Percentiles rank a stretch among this genome's conserved stretches.
Evolutionary conservation across 2,329 filamentous ascomycete genomes (phyloP).

Genomic region (Xylaria arbuscula): DNA sequence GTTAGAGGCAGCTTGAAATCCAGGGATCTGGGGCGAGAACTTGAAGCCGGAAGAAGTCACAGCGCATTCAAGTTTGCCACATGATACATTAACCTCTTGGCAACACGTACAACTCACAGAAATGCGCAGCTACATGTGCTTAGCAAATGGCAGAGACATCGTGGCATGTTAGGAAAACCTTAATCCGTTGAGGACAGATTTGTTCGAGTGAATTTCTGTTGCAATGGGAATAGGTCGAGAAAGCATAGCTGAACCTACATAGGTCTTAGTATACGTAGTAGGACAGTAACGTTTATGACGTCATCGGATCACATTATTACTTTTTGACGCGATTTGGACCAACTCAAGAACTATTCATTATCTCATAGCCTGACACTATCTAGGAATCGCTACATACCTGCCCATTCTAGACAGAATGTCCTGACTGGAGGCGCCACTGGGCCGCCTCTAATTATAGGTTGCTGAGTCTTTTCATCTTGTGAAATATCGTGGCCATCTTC

Average conservation of each 20-base stretch:
- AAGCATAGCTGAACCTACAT: background rate
- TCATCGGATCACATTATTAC: background rate
- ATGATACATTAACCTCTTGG: too few species aligned
- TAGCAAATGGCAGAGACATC: too few species aligned
- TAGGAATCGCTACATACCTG: slow-evolving; percentile 42
- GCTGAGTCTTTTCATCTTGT: background rate
- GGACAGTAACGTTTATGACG: background rate
- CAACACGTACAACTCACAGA: too few species aligned
- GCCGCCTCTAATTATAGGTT: background rate
- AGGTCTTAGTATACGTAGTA: background rate
- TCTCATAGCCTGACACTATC: background rate
- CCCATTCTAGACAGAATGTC: slow-evolving; percentile 45
- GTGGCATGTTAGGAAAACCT: background rate
- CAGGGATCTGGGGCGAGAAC: background rate
- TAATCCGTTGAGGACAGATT: background rate
- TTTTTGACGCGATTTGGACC: background rate
- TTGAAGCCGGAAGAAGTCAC: background rate
- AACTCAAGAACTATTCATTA: background rate
- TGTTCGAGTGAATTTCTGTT: background rate
- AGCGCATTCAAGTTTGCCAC: background rate
- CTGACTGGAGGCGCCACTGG: slow-evolving; percentile 36
- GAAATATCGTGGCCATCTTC: background rate
- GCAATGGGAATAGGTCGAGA: background rate
- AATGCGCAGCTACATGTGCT: too few species aligned
- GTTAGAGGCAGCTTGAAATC: background rate